phyloP scores from a whole-genome alignment of 2,329 filamentous ascomycete genomes.

The Cordyceps militaris region DNA sequence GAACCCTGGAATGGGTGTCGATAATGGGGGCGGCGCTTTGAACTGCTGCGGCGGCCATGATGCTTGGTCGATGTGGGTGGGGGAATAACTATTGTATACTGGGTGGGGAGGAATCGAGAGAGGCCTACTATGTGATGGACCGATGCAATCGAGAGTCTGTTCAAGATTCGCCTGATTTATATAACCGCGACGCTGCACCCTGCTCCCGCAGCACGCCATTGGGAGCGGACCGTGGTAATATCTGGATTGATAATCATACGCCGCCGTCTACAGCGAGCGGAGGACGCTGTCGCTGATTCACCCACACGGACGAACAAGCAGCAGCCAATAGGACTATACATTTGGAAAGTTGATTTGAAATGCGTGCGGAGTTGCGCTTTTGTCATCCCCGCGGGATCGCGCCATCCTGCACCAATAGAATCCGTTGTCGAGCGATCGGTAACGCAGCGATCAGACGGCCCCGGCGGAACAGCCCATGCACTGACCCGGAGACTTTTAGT shows the following conservation, averaged over 20 bases:
- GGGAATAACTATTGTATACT: too few species aligned
- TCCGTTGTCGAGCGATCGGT: not conserved
- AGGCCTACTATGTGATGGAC: not conserved
- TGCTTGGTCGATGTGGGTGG: slow-evolving; percentile 3
- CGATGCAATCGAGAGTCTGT: not conserved
- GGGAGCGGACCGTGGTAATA: slow-evolving; percentile 9
- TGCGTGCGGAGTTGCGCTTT: slow-evolving; percentile 10
- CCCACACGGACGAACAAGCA: too few species aligned
- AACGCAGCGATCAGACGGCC: not conserved
- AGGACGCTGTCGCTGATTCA: too few species aligned
- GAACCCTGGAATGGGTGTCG: slow-evolving; percentile 7
- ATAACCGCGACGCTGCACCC: not conserved
- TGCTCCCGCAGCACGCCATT: slow-evolving; percentile 21
- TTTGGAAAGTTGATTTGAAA: slow-evolving; percentile 8
- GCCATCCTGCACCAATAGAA: slow-evolving; percentile 6
- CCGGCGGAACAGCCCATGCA: not conserved
- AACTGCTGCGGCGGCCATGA: slow-evolving; percentile 21
- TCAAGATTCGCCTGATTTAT: not conserved
- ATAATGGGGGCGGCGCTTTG: slow-evolving; percentile 15
- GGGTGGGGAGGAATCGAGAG: not conserved
- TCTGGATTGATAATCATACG: slow-evolving; percentile 21
- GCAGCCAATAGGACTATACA: not conserved
- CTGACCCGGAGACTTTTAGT: not conserved
- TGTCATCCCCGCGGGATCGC: slow-evolving; percentile 2
- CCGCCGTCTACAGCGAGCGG: not conserved